These are phyloP conservation scores for Rhododendron mucronatum DNA, from an alignment of 148 eudicot genomes.

Conservation along the genomic window DNA sequence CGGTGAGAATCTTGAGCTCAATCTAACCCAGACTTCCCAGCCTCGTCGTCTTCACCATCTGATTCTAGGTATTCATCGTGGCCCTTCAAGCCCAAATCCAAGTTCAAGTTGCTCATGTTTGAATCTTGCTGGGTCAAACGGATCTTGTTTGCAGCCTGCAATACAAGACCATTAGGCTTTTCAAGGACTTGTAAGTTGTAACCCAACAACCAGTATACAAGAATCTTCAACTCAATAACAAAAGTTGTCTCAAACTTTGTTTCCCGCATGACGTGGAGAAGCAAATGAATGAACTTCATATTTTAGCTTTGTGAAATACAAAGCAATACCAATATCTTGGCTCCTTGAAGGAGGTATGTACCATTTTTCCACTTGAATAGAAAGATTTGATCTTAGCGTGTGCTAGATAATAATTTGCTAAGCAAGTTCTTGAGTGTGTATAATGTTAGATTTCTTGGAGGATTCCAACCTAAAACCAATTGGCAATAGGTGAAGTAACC, in stretches of 20 bases:
- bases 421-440: not conserved
- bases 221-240: not conserved
- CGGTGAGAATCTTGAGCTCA: not conserved
- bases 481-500: too few species aligned
- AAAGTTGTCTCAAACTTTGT: not conserved
- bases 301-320: not conserved
- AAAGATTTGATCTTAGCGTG: not conserved
- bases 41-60: not conserved
- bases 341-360: too few species aligned
- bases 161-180: not conserved
- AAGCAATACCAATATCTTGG: not conserved
- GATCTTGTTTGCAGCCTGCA: not conserved
- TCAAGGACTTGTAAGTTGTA: not conserved
- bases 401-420: not conserved
- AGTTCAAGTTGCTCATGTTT: not conserved
- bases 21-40: not conserved
- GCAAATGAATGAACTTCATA: not conserved
- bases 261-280: not conserved
- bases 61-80: not conserved
- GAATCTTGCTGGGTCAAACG: not conserved
- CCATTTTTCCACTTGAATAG: not conserved
- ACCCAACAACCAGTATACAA: not conserved
- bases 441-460: too few species aligned
- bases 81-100: conserved; percentile 7
- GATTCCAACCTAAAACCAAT: too few species aligned